phyloP scores from a whole-genome alignment of 441 rosid genomes.

The Populus hybrid region DNA sequence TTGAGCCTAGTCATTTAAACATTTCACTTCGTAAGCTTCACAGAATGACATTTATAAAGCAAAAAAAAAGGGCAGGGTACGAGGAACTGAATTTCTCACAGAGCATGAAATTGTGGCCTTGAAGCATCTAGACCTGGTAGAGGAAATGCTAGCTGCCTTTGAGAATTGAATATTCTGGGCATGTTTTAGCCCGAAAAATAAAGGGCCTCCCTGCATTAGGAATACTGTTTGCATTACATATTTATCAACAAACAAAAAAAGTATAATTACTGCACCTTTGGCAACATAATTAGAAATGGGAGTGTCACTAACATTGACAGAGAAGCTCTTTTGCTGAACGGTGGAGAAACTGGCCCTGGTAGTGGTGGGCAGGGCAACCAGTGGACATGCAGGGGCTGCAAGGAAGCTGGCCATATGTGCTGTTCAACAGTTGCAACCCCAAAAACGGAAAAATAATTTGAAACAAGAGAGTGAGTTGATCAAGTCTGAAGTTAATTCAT shows the following conservation, averaged over 20 bases:
- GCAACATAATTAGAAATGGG: not conserved
- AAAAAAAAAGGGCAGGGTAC: not conserved
- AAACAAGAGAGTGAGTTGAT: not conserved
- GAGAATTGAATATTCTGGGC: conserved; percentile 29
- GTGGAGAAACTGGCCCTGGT: conserved; percentile 16
- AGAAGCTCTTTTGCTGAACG: conserved; percentile 30
- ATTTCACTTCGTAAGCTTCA: not conserved
- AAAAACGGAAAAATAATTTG: not conserved
- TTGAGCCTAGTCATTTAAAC: conserved; percentile 31
- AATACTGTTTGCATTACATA: not conserved
- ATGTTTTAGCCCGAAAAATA: conserved; percentile 29
- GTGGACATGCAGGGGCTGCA: conserved; percentile 27
- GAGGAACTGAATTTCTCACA: conserved; percentile 29
- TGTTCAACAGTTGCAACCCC: not conserved
- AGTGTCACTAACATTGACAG: conserved; percentile 25
- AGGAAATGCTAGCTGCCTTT: conserved; percentile 24
- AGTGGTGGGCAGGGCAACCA: conserved; percentile 23
- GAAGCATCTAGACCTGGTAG: conserved; percentile 29
- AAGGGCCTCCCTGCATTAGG: conserved; percentile 37
- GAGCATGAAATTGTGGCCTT: conserved; percentile 45
- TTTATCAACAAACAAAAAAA: not conserved
- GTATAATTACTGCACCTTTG: not conserved
- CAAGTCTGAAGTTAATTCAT: conserved; percentile 1
- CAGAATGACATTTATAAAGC: no score
- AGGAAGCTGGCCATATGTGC: conserved; percentile 38